phyloP scores from a whole-genome alignment of 495 filamentous ascomycete species.

The Aspergillus biplanus region DNA sequence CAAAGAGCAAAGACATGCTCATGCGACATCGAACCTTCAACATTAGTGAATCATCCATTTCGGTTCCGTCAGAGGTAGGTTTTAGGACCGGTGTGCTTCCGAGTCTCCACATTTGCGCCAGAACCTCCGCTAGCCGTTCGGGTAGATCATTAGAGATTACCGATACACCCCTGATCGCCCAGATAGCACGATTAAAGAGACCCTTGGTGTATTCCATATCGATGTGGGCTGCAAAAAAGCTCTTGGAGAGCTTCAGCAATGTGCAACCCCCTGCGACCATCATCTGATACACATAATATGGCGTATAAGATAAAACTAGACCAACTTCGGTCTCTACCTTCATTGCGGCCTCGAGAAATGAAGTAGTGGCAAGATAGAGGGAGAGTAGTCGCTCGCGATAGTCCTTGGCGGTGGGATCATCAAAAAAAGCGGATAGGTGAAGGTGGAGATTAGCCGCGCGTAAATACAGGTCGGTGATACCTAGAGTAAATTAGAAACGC shows the following conservation, averaged over 20 bases:
- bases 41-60: slow-evolving; percentile 72
- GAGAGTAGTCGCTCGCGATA: slow-evolving; percentile 78
- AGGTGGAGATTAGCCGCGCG: slow-evolving; percentile 81
- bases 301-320: slow-evolving; percentile 67
- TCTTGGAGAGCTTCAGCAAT: slow-evolving; percentile 82
- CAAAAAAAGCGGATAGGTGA: slow-evolving; percentile 86
- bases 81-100: slow-evolving; percentile 53
- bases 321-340: slow-evolving; percentile 55
- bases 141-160: slow-evolving; percentile 83
- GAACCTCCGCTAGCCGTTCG: slow-evolving; percentile 82
- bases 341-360: slow-evolving; percentile 75
- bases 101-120: slow-evolving; percentile 90
- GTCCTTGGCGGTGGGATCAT: slow-evolving; percentile 70
- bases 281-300: slow-evolving; percentile 92
- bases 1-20: slow-evolving; percentile 92
- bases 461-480: slow-evolving; percentile 72
- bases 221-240: slow-evolving; percentile 72
- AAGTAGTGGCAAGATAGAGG: slow-evolving; percentile 74
- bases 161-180: slow-evolving; percentile 74
- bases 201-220: slow-evolving; percentile 73
- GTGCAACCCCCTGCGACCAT: slow-evolving; percentile 85
- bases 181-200: slow-evolving; percentile 77
- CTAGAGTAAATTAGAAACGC: slow-evolving; percentile 41
- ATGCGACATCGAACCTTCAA: slow-evolving; percentile 87
- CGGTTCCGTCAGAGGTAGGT: slow-evolving; percentile 33